A percentile compares a stretch with the other conserved stretches of the same genome.
phyloP scores from a whole-genome alignment of 2,329 filamentous ascomycete species.

The Cladosporium sp. region DNA sequence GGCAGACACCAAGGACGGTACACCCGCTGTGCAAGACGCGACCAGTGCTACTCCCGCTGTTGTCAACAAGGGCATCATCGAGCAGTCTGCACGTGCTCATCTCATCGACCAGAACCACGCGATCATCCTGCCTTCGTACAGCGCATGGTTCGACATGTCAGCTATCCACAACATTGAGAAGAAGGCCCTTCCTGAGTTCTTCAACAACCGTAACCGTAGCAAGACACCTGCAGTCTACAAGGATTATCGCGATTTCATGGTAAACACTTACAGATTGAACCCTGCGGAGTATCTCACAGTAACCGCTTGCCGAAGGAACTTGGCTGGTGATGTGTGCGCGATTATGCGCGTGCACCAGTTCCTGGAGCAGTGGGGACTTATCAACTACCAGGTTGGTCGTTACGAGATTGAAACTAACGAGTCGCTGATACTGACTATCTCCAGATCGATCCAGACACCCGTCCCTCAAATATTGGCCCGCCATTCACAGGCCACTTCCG shows the following conservation, averaged over 20 bases:
- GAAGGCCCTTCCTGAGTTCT: slow-evolving; percentile 95
- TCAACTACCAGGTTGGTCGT: slow-evolving; percentile 83
- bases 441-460: slow-evolving; percentile 91
- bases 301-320: slow-evolving; percentile 87
- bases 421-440: slow-evolving; percentile 18
- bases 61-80: slow-evolving; percentile 73
- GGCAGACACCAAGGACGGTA: slow-evolving; percentile 55
- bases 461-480: slow-evolving; percentile 90
- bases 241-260: slow-evolving; percentile 99
- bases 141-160: slow-evolving; percentile 99
- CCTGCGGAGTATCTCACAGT: slow-evolving; percentile 95
- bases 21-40: slow-evolving; percentile 8
- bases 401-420: background rate
- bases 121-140: slow-evolving; percentile 95
- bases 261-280: slow-evolving; percentile 97
- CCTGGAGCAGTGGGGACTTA: slow-evolving; percentile 96
- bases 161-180: slow-evolving; percentile 84
- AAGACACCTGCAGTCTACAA: slow-evolving; percentile 97
- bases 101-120: slow-evolving; percentile 90
- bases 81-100: slow-evolving; percentile 84
- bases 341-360: slow-evolving; percentile 99
- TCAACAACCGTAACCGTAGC: slow-evolving; percentile 96
- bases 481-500: slow-evolving; percentile 98
- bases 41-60: slow-evolving; percentile 19
- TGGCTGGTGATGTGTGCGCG: slow-evolving; percentile 95